Conservation (phyloP, 1,284 basidiomycete species). For the Rhodotorula sp. region DNA sequence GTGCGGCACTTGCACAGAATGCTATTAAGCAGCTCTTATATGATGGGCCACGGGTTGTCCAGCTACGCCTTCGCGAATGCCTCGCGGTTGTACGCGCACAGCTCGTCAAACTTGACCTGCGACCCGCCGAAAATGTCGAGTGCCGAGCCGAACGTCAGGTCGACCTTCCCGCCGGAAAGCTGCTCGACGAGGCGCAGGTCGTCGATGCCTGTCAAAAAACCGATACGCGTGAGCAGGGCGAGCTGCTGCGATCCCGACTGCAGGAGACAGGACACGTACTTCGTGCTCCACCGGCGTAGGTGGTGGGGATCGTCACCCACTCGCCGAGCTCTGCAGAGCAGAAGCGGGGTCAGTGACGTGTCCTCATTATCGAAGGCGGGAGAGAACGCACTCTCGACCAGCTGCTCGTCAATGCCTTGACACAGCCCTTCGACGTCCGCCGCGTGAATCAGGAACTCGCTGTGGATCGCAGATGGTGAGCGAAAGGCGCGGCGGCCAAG, state of each 20-base stretch:
- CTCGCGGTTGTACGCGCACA: conserved; percentile 57
- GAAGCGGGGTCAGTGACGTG: background rate
- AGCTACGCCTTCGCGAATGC: background rate
- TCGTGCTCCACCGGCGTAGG: conserved; percentile 95
- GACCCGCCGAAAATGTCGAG: conserved; percentile 81
- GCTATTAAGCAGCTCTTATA: no score
- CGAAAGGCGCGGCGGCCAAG: no score
- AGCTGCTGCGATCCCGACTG: background rate
- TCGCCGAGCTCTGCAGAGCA: conserved; percentile 72
- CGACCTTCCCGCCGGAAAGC: conserved; percentile 81
- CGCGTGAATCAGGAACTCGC: conserved; percentile 94
- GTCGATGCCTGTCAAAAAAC: conserved; percentile 68
- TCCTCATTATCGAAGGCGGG: no score
- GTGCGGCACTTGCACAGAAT: no score
- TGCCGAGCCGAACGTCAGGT: conserved; percentile 93
- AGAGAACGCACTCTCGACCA: conserved; percentile 67
- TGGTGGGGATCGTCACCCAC: conserved; percentile 89
- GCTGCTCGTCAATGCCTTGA: conserved; percentile 89
- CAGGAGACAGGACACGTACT: conserved; percentile 56
- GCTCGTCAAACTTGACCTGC: conserved; percentile 69
- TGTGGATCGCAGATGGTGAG: conserved; percentile 49
- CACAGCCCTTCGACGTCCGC: conserved; percentile 98
- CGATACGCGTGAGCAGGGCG: background rate
- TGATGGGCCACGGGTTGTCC: no score
- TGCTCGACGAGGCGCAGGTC: conserved; percentile 82